Percentiles rank a stretch among this genome's conserved stretches.
These are phyloP conservation scores for Leccinum subrobustum DNA, from an alignment of 1,284 basidiomycete genomes.

Conservation along the genomic window DNA sequence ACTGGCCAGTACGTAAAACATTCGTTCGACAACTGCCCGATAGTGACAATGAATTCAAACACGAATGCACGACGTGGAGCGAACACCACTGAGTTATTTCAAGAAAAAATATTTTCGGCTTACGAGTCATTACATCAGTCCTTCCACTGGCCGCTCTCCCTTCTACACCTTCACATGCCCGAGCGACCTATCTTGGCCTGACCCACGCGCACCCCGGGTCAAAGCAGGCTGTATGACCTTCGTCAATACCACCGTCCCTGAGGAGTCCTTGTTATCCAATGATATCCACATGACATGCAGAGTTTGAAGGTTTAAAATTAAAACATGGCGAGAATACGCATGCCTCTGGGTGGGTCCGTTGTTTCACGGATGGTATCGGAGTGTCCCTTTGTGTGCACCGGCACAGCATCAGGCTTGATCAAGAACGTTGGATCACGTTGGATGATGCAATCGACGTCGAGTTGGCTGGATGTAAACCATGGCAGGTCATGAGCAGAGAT, in stretches of 20 bases:
- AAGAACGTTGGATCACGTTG: constrained; percentile 5
- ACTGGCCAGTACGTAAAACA: not conserved
- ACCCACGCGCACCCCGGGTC: not conserved
- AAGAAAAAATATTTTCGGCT: constrained; percentile 8
- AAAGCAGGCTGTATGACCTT: not conserved
- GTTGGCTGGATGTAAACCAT: constrained; percentile 2
- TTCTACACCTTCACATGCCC: not conserved
- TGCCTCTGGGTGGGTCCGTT: not conserved
- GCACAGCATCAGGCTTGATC: constrained; percentile 1
- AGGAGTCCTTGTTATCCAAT: not conserved
- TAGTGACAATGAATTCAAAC: not conserved
- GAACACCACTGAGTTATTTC: not conserved
- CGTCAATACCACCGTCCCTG: constrained; percentile 1
- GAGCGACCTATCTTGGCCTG: constrained; percentile 7
- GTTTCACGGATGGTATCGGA: not conserved
- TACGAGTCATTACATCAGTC: constrained; percentile 19
- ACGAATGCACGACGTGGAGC: not conserved
- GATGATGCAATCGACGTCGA: constrained; percentile 6
- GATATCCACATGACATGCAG: constrained; percentile 1
- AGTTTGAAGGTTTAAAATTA: not conserved
- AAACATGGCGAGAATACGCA: not conserved
- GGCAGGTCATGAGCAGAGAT: constrained; percentile 5
- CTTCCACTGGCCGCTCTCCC: not conserved
- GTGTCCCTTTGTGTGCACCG: not conserved
- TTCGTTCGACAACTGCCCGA: not conserved